A percentile compares a stretch with the other conserved stretches of the same genome.
These are phyloP conservation scores for Petunia axillaris DNA, from an alignment of 257 asterid genomes.

Conservation along the genomic window DNA sequence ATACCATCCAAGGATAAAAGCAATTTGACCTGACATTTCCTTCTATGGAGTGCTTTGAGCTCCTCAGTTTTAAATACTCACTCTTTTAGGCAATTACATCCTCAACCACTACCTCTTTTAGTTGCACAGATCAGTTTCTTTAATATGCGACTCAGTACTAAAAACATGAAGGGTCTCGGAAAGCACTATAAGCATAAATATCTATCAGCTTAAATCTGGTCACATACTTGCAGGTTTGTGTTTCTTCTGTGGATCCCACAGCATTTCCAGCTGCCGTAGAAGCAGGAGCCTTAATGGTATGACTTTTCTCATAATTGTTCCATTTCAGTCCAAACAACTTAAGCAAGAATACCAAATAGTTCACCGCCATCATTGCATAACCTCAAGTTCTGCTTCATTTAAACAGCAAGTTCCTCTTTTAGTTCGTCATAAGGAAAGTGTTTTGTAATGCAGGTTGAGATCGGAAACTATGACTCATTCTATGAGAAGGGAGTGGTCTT, in stretches of 20 bases:
- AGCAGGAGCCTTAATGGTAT: slow-evolving; percentile 91
- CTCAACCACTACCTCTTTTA: not conserved
- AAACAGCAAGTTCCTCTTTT: not conserved
- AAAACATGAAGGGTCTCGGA: not conserved
- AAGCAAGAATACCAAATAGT: not conserved
- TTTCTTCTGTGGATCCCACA: slow-evolving; percentile 84
- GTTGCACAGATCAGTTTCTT: slow-evolving; percentile 2
- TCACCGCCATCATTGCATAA: not conserved
- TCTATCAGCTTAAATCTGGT: slow-evolving; percentile 3
- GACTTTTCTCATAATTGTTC: slow-evolving; percentile 15
- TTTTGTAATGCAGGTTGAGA: slow-evolving; percentile 64
- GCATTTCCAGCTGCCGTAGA: slow-evolving; percentile 84
- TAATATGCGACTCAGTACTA: not conserved
- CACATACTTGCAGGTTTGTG: slow-evolving; percentile 65
- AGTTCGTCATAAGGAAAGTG: slow-evolving; percentile 4
- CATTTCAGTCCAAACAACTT: not conserved
- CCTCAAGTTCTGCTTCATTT: slow-evolving; percentile 16
- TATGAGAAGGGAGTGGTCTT: slow-evolving; percentile 75
- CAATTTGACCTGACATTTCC: slow-evolving; percentile 1
- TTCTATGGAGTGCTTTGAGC: slow-evolving; percentile 5
- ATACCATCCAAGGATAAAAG: not conserved
- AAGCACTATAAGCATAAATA: not conserved
- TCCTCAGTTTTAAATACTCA: not conserved
- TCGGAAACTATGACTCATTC: slow-evolving; percentile 88
- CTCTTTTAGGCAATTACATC: not conserved